phyloP scores from a whole-genome alignment of 164 flowering plant genomes.

The Buxus sempervirens region DNA sequence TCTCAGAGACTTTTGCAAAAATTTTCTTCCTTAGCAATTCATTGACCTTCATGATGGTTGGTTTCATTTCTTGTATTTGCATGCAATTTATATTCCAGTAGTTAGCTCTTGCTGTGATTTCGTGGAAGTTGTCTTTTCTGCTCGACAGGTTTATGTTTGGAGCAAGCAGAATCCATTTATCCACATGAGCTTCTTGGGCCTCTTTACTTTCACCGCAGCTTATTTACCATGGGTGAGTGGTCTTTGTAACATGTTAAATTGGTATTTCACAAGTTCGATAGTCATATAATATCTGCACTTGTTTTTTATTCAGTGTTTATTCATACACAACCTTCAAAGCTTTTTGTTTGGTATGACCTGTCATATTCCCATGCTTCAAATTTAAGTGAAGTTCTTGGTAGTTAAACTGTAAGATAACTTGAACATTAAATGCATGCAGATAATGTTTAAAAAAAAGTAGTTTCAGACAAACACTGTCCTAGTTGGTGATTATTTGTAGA shows the following conservation, averaged over 20 bases:
- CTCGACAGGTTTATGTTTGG: constrained; percentile 92
- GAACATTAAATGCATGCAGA: too few relatives aligned
- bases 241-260: background rate
- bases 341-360: background rate
- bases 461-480: too few relatives aligned
- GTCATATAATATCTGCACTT: background rate
- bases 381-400: too few relatives aligned
- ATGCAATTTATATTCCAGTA: background rate
- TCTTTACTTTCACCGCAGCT: constrained; percentile 97
- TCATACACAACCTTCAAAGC: background rate
- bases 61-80: constrained; percentile 21
- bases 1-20: constrained; percentile 86
- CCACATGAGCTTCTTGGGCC: constrained; percentile 98
- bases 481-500: too few relatives aligned
- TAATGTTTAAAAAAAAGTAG: too few relatives aligned
- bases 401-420: too few relatives aligned
- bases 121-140: background rate
- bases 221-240: constrained; percentile 95
- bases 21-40: constrained; percentile 97
- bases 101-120: background rate
- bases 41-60: constrained; percentile 97
- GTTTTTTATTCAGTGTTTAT: background rate
- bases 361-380: too few relatives aligned
- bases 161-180: constrained; percentile 98
- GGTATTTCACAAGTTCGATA: background rate